Evolutionary conservation across 441 rosid genomes (phyloP).

Genomic region (Populus tomentosa): DNA sequence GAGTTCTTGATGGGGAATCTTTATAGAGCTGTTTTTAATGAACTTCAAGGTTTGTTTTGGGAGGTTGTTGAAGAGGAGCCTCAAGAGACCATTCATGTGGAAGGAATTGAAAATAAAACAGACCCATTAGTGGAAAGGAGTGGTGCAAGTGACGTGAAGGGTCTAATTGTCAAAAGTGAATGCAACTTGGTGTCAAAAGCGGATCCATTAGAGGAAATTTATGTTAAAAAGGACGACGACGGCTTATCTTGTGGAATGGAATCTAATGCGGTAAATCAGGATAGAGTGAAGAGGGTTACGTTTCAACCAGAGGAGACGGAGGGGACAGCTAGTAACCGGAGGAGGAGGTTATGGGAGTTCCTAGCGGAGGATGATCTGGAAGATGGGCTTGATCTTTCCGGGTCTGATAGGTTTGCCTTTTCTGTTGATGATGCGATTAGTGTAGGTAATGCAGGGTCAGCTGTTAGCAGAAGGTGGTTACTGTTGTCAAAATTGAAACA

Average conservation of each 20-base stretch:
- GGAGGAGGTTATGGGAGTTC: constrained; percentile 76
- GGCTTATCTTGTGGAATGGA: not conserved
- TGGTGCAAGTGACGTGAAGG: constrained; percentile 13
- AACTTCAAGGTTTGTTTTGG: constrained; percentile 92
- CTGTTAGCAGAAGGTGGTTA: constrained; percentile 75
- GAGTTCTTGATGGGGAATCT: constrained; percentile 97
- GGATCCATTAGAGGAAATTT: constrained; percentile 14
- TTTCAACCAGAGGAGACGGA: constrained; percentile 55
- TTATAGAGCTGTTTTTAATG: constrained; percentile 77
- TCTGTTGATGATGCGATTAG: constrained; percentile 81
- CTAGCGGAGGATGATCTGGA: constrained; percentile 74
- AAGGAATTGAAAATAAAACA: constrained; percentile 20
- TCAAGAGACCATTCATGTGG: constrained; percentile 15
- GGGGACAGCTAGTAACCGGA: constrained; percentile 18
- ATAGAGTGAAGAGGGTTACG: constrained; percentile 45
- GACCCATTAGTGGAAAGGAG: constrained; percentile 20
- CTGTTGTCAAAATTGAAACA: constrained; percentile 77
- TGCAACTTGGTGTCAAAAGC: constrained; percentile 4
- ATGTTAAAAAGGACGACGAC: not conserved
- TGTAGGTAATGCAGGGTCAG: constrained; percentile 58
- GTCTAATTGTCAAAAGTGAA: constrained; percentile 18
- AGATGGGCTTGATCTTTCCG: constrained; percentile 93
- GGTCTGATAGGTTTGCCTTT: constrained; percentile 87
- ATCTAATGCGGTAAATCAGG: constrained; percentile 15
- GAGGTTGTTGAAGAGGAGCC: constrained; percentile 49